phyloP scores from a whole-genome alignment of 75 land plant genomes.

The Gnetum montanum region DNA sequence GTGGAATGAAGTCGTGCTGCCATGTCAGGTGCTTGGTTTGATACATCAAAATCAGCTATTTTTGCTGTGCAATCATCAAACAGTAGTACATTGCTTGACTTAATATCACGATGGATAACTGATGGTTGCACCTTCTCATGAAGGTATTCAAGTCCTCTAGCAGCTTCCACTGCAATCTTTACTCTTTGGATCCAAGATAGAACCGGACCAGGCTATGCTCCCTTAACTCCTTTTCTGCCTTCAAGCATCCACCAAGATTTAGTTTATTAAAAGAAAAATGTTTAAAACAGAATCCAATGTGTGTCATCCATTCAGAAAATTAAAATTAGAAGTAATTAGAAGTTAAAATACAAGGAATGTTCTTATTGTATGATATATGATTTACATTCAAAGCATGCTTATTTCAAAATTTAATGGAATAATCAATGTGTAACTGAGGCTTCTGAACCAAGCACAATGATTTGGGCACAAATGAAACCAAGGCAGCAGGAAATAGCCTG shows the following conservation, averaged over 20 bases:
- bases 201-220: conserved; percentile 85
- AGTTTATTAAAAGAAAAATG: too few relatives aligned
- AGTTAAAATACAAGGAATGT: too few relatives aligned
- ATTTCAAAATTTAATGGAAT: too few relatives aligned
- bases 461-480: too few relatives aligned
- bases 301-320: too few relatives aligned
- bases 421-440: too few relatives aligned
- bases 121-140: conserved; percentile 76
- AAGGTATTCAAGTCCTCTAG: conserved; percentile 73
- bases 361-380: too few relatives aligned
- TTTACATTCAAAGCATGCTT: too few relatives aligned
- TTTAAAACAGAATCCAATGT: too few relatives aligned
- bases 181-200: conserved; percentile 79
- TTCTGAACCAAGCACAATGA: too few relatives aligned
- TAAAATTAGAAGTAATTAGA: too few relatives aligned
- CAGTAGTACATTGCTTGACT: conserved; percentile 75
- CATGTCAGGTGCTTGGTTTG: conserved; percentile 88
- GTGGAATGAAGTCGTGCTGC: conserved; percentile 91
- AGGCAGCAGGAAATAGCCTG: too few relatives aligned
- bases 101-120: conserved; percentile 78
- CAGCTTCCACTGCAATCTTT: conserved; percentile 86
- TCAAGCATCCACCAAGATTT: background rate
- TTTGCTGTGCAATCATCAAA: conserved; percentile 82
- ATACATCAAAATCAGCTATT: conserved; percentile 80
- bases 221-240: conserved; percentile 90